These are phyloP conservation scores for Chalciporus pseudorubinellus DNA, from an alignment of 768 basidiomycete species.

Conservation along the genomic window DNA sequence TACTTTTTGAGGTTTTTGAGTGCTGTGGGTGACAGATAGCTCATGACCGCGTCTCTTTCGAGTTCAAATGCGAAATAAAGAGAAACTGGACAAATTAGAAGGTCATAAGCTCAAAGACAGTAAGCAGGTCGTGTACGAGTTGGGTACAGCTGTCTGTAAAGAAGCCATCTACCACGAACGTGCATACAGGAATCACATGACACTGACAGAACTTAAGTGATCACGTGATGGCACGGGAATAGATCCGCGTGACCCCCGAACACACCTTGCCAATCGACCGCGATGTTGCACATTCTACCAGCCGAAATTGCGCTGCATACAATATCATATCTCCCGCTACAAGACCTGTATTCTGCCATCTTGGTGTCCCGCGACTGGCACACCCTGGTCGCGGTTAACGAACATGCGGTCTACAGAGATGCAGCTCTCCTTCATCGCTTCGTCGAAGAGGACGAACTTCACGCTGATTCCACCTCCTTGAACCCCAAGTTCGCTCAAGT, in stretches of 20 bases:
- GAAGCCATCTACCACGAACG: neutral
- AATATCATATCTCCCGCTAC: conserved; percentile 49
- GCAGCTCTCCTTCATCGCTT: conserved; percentile 55
- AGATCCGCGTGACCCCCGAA: neutral
- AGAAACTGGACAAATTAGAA: neutral
- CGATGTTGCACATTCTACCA: conserved; percentile 48
- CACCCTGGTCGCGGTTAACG: conserved; percentile 45
- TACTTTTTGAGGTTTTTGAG: conserved; percentile 76
- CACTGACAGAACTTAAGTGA: accelerated
- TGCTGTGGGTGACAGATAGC: conserved; percentile 63
- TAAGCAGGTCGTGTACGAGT: neutral
- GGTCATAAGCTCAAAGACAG: neutral
- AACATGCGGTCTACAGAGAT: conserved; percentile 53
- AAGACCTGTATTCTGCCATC: conserved; percentile 36
- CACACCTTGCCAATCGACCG: neutral
- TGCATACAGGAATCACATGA: conserved; percentile 6
- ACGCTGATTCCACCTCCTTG: conserved; percentile 29
- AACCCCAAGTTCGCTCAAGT: conserved; percentile 38
- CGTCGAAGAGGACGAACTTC: conserved; percentile 33
- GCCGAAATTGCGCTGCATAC: conserved; percentile 54
- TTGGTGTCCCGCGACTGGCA: conserved; percentile 48
- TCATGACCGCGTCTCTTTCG: conserved; percentile 39
- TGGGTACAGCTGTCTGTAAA: neutral
- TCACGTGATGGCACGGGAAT: conserved; percentile 7
- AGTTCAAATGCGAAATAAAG: neutral